These are phyloP conservation scores for Ascosphaera pollenicola DNA, from an alignment of 2,329 filamentous ascomycete genomes.

Conservation along the genomic window DNA sequence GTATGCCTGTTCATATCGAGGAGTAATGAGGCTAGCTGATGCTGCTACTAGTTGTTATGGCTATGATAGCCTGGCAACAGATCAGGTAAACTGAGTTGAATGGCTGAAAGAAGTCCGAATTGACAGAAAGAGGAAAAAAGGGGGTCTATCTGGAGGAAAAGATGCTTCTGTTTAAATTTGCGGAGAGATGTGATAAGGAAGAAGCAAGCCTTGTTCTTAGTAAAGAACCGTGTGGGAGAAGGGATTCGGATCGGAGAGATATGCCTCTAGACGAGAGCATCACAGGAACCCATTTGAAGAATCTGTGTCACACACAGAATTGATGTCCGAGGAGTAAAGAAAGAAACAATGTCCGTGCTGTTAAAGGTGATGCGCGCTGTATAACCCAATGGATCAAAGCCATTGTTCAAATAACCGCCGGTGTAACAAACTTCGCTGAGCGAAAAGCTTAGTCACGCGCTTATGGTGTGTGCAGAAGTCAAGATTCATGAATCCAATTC, in stretches of 20 bases:
- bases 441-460: neutral
- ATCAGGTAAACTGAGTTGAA: no score
- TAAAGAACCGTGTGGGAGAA: neutral
- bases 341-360: neutral
- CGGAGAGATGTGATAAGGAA: no score
- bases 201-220: no score
- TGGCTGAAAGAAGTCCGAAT: no score
- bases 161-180: no score
- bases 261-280: neutral
- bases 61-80: no score
- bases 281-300: neutral
- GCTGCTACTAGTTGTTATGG: no score
- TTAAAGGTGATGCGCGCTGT: neutral
- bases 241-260: neutral
- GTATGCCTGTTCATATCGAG: neutral
- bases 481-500: neutral
- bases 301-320: neutral
- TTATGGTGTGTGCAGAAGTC: neutral
- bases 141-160: no score
- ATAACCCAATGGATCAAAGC: neutral
- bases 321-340: neutral
- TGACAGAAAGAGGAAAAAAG: no score
- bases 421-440: neutral
- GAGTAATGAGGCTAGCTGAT: no score
- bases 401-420: neutral